A percentile compares a stretch with the other conserved stretches of the same genome.
phyloP scores from a whole-genome alignment of 2,329 filamentous ascomycete species.

The Aspergillus novoparasiticus region DNA sequence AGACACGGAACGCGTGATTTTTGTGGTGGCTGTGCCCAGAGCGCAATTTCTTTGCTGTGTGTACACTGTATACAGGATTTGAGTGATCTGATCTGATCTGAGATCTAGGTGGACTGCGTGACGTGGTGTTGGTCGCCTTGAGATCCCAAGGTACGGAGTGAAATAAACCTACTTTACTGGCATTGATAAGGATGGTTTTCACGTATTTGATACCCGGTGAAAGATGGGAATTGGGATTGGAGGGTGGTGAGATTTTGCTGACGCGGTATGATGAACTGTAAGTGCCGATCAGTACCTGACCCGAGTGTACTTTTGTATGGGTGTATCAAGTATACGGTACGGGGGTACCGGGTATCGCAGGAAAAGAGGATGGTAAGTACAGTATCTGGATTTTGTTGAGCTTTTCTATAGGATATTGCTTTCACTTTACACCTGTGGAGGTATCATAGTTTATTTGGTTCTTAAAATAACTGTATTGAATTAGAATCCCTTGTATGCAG shows the following conservation, averaged over 20 bases:
- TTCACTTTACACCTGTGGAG: neutral
- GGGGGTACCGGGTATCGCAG: neutral
- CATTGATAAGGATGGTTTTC: neutral
- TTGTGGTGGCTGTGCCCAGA: slow-evolving; percentile 2
- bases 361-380: neutral
- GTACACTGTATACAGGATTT: neutral
- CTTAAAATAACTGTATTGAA: neutral
- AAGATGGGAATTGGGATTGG: neutral
- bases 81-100: slow-evolving; percentile 1
- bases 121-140: neutral
- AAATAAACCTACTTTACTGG: neutral
- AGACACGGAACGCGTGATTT: slow-evolving; percentile 3
- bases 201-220: slow-evolving; percentile 1
- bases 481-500: neutral
- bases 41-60: neutral
- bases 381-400: neutral
- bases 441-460: neutral
- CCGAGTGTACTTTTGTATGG: neutral
- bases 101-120: neutral
- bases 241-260: slow-evolving; percentile 1
- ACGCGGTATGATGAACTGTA: slow-evolving; percentile 5
- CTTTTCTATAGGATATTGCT: neutral
- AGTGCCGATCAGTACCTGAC: slow-evolving; percentile 4
- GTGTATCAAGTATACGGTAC: neutral
- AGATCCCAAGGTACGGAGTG: neutral